Percentiles rank a stretch among this genome's conserved stretches.
Evolutionary conservation across 2,329 filamentous ascomycete genomes (phyloP).

Genomic region (Fusarium sororula): DNA sequence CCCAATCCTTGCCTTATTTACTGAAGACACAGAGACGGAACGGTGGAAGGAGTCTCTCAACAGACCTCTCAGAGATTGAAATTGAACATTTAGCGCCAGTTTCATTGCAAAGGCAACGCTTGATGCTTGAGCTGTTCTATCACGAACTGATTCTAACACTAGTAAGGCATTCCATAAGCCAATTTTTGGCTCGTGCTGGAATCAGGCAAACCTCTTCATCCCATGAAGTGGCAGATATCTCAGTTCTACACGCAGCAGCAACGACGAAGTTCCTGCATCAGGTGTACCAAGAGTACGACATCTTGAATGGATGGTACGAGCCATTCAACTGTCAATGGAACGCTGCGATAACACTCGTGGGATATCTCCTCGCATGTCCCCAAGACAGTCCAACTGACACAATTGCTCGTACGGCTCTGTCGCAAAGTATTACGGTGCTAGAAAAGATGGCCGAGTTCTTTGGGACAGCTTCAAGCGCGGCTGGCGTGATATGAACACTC

Average conservation of each 20-base stretch:
- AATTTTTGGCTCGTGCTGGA: neutral
- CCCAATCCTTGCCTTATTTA: neutral
- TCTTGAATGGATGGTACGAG: neutral
- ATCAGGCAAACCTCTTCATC: fast-evolving
- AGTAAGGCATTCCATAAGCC: neutral
- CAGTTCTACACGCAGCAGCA: neutral
- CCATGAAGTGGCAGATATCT: neutral
- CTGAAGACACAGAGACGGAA: neutral
- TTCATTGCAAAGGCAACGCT: neutral
- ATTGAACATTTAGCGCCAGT: neutral
- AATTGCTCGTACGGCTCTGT: neutral
- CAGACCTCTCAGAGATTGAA: neutral
- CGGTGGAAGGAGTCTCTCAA: neutral
- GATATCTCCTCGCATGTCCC: neutral
- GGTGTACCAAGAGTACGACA: neutral
- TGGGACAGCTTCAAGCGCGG: neutral
- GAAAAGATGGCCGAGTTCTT: neutral
- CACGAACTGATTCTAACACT: neutral
- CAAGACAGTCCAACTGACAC: fast-evolving
- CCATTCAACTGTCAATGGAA: neutral
- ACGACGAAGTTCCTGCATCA: neutral
- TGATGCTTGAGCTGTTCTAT: neutral
- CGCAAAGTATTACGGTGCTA: neutral
- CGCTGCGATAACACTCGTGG: neutral
- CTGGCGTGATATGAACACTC: neutral